Conservation (phyloP, 768 basidiomycete genomes). For the Psilocybe cubensis region DNA sequence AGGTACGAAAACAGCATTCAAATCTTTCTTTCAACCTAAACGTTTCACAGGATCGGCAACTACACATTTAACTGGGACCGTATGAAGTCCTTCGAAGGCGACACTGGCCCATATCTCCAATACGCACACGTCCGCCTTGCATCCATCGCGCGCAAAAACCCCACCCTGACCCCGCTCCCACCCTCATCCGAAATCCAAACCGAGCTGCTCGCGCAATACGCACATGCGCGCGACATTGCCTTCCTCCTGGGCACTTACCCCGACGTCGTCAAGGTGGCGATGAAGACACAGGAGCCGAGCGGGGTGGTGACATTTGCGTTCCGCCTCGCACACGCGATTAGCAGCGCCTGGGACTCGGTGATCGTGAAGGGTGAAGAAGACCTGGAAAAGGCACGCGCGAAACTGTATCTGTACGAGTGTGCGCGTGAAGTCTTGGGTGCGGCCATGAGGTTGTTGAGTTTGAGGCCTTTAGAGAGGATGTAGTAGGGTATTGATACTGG, state of each 20-base stretch:
- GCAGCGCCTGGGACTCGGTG: constrained; percentile 90
- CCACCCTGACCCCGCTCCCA: constrained; percentile 82
- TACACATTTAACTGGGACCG: constrained; percentile 95
- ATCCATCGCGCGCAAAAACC: constrained; percentile 92
- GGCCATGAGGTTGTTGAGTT: constrained; percentile 85
- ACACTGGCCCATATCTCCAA: constrained; percentile 95
- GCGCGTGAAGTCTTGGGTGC: constrained; percentile 89
- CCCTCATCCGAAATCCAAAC: constrained; percentile 67
- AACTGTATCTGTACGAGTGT: constrained; percentile 65
- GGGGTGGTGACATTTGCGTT: constrained; percentile 92
- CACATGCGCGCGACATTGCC: constrained; percentile 81
- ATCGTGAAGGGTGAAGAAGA: constrained; percentile 86
- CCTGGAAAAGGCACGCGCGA: constrained; percentile 57
- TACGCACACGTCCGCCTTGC: constrained; percentile 94
- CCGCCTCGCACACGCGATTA: constrained; percentile 84
- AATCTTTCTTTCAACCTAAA: background rate
- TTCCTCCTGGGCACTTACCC: constrained; percentile 90
- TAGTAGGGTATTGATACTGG: constrained; percentile 31
- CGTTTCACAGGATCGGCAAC: constrained; percentile 77
- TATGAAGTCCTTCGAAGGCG: constrained; percentile 95
- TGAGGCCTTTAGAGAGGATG: constrained; percentile 75
- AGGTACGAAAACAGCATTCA: constrained; percentile 50
- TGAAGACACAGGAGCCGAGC: constrained; percentile 86
- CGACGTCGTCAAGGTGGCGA: constrained; percentile 84
- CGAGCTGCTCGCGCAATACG: constrained; percentile 63